Conservation (phyloP, 2,329 filamentous ascomycete genomes). For the Neodidymelliopsis sp. region DNA sequence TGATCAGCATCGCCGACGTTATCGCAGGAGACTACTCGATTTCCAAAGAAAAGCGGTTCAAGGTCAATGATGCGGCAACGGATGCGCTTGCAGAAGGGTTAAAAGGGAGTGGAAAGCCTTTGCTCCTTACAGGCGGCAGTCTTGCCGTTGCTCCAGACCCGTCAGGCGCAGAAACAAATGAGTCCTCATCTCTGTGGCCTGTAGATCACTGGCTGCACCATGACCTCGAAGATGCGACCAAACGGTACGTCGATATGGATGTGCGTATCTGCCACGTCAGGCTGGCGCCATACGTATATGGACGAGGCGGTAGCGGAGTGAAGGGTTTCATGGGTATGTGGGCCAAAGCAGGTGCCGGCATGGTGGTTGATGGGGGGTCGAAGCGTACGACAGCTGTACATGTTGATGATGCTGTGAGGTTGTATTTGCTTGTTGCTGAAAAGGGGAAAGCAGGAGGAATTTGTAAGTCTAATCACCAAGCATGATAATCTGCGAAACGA, state of each 20-base stretch:
- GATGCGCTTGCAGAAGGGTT: constrained; percentile 50
- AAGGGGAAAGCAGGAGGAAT: constrained; percentile 44
- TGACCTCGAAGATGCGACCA: constrained; percentile 23
- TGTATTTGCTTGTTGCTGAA: constrained; percentile 51
- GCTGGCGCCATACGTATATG: constrained; percentile 56
- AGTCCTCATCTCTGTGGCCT: constrained; percentile 24
- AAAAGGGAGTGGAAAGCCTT: constrained; percentile 45
- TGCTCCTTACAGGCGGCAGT: constrained; percentile 49
- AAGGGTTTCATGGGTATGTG: constrained; percentile 42
- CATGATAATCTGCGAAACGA: no score
- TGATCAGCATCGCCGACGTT: constrained; percentile 52
- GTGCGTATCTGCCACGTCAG: constrained; percentile 45
- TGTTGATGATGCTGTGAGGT: constrained; percentile 54
- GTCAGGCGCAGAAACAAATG: constrained; percentile 41
- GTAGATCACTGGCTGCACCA: constrained; percentile 37
- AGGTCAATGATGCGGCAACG: constrained; percentile 47
- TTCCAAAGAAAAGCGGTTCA: constrained; percentile 23
- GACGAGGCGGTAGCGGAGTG: constrained; percentile 49
- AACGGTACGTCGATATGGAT: background rate
- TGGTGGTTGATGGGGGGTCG: constrained; percentile 31
- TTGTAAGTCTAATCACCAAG: constrained; percentile 25
- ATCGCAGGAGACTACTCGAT: constrained; percentile 14
- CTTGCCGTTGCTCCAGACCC: constrained; percentile 33
- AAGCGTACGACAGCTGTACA: constrained; percentile 49
- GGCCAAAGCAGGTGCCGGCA: constrained; percentile 36